A percentile compares a stretch with the other conserved stretches of the same genome.
phyloP scores from a whole-genome alignment of 1,284 basidiomycete species.

The Jaminaea rosea region DNA sequence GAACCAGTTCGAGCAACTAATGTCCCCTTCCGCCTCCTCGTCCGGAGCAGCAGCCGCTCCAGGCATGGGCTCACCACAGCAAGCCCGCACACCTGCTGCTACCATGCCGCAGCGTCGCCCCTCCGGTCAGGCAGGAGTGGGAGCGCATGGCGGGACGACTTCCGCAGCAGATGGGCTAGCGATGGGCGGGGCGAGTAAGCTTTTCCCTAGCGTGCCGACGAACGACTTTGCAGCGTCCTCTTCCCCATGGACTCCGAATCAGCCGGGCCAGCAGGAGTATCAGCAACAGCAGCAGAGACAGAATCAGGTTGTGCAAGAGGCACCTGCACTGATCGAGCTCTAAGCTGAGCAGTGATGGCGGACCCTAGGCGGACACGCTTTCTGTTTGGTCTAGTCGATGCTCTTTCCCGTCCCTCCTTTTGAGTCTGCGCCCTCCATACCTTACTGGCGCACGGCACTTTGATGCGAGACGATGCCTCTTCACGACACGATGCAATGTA shows the following conservation, averaged over 20 bases:
- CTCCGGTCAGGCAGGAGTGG: neutral
- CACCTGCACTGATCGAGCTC: neutral
- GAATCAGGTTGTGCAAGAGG: neutral
- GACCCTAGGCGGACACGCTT: neutral
- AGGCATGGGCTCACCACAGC: too few relatives aligned
- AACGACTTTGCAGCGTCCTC: neutral
- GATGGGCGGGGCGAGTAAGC: too few relatives aligned
- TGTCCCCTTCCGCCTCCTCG: neutral
- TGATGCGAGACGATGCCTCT: too few relatives aligned
- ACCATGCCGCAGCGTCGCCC: neutral
- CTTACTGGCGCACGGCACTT: too few relatives aligned
- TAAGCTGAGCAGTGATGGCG: neutral
- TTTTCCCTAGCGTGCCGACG: neutral
- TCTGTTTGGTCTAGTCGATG: neutral
- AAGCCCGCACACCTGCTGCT: too few relatives aligned
- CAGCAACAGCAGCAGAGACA: neutral
- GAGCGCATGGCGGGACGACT: neutral
- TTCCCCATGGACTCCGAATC: neutral
- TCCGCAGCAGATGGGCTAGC: too few relatives aligned
- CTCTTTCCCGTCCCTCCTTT: neutral
- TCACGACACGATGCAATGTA: too few relatives aligned
- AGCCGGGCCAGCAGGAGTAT: neutral
- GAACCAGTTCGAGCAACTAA: neutral
- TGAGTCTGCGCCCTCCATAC: too few relatives aligned
- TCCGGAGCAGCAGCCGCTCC: neutral